Base-by-base conservation (phyloP, 257 asterid genomes). In the Plantago elongata region DNA sequence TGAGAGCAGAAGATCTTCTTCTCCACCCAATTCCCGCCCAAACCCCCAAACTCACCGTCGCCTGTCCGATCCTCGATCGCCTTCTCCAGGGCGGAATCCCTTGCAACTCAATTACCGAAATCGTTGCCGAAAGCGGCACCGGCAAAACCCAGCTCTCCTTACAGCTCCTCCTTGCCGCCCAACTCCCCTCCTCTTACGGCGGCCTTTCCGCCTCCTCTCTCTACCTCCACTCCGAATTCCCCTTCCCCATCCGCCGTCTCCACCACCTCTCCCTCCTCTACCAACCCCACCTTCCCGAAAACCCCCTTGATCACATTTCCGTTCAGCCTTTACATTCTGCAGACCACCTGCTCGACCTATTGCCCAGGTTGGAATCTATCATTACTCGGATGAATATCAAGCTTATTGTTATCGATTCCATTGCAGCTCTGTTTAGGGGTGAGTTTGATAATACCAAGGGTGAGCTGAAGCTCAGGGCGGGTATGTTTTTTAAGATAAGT, bases 121-220 rank as follows among this genome's bases (percentile, higher is more conserved):
- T 92, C 59, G 89, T 83, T 10, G 92, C 96, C 45, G 97, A 92
- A 66, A 92, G 99, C 73, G 94, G 95, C 77, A 74, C 79, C 61
- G 99, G 99, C 30, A 92, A 88, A 58, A 92, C 97, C 74, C 99
- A 92, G 71, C 77, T 92, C 70, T 85, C 88, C 54, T 79, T 92
- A 61, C 99, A 89, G 74, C 94, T 92, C 61, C 93, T 89, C 72
- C 87, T 92, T 70, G 65, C 94, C 51, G 86, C 83, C 54, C 96
- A 88, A 72, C 88, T 84, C 62, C 89, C 95, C n/a, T 9, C 67
- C 66, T 71, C 86, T n/a, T 70, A 42, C 15, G 93, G 95, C 44
- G 96, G 96, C 62, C 90, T 89, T 66, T 71, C 93, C 77, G 86
- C 87, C 69, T 62, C 96, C 62, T 74, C 99, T 54, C 78, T 92